Evolutionary conservation across 495 filamentous ascomycete species (phyloP).

Genomic region (Penicillium taxi): DNA sequence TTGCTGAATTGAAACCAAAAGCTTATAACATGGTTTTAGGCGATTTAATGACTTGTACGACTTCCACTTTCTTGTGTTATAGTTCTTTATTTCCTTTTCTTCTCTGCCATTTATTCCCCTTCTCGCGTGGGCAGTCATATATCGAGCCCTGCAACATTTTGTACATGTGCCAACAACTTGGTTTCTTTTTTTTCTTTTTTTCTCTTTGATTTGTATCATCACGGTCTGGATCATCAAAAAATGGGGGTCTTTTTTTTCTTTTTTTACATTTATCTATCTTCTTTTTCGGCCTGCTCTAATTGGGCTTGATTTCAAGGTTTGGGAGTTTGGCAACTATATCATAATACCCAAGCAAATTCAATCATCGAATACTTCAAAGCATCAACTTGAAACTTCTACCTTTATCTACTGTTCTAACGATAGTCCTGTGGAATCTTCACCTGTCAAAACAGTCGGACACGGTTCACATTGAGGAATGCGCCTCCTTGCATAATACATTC

Average conservation of each 20-base stretch:
- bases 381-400: too few species aligned
- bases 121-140: conserved; percentile 6
- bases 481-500: too few species aligned
- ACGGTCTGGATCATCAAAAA: conserved; percentile 20
- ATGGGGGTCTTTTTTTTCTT: conserved; percentile 13
- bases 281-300: too few species aligned
- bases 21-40: conserved; percentile 1
- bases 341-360: too few species aligned
- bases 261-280: conserved; percentile 8
- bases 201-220: conserved; percentile 32
- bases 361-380: too few species aligned
- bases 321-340: too few species aligned
- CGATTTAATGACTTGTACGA: conserved; percentile 11
- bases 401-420: too few species aligned
- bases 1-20: conserved; percentile 27
- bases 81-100: conserved; percentile 3
- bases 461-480: too few species aligned
- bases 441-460: too few species aligned
- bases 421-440: too few species aligned
- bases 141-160: conserved; percentile 14
- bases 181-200: conserved; percentile 18
- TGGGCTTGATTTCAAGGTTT: not conserved
- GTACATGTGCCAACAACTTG: conserved; percentile 28
- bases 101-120: conserved; percentile 15
- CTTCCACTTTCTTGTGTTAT: conserved; percentile 4